These are phyloP conservation scores for Rubus idaeus DNA, from an alignment of 306 rosid genomes.

Conservation along the genomic window DNA sequence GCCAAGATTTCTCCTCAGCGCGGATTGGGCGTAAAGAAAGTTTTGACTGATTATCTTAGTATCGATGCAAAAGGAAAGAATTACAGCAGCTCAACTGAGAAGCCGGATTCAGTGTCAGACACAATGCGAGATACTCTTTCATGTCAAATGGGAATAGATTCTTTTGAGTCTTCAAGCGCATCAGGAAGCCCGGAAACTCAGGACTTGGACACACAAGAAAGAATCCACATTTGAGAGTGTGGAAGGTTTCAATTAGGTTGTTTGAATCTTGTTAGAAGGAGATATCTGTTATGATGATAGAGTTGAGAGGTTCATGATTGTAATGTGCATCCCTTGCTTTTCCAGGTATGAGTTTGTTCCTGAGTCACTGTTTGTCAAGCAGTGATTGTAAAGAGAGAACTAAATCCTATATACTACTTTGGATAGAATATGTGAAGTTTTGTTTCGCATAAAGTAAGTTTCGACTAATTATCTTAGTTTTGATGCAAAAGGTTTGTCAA, in stretches of 20 bases:
- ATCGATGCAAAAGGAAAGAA: slow-evolving; percentile 52
- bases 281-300: slow-evolving; percentile 22
- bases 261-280: slow-evolving; percentile 5
- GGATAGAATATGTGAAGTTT: slow-evolving; percentile 18
- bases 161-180: slow-evolving; percentile 32
- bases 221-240: slow-evolving; percentile 10
- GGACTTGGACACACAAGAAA: slow-evolving; percentile 26
- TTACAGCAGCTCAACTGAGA: slow-evolving; percentile 33
- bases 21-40: slow-evolving; percentile 63
- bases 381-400: slow-evolving; percentile 28
- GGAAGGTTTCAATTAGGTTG: slow-evolving; percentile 4
- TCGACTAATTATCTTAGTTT: slow-evolving; percentile 76
- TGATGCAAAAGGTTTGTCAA: slow-evolving; percentile 39
- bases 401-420: not conserved
- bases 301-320: slow-evolving; percentile 19
- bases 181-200: slow-evolving; percentile 26
- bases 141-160: slow-evolving; percentile 39
- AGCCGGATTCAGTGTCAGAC: slow-evolving; percentile 31
- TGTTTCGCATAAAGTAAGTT: slow-evolving; percentile 51
- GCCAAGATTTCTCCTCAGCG: slow-evolving; percentile 51
- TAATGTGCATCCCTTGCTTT: slow-evolving; percentile 12
- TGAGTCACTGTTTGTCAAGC: not conserved
- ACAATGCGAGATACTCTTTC: slow-evolving; percentile 30
- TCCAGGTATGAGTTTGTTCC: slow-evolving; percentile 21
- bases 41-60: slow-evolving; percentile 75